Base-by-base conservation (phyloP, 371 early-diverging fungal genomes). In the Mucor piriformis region DNA sequence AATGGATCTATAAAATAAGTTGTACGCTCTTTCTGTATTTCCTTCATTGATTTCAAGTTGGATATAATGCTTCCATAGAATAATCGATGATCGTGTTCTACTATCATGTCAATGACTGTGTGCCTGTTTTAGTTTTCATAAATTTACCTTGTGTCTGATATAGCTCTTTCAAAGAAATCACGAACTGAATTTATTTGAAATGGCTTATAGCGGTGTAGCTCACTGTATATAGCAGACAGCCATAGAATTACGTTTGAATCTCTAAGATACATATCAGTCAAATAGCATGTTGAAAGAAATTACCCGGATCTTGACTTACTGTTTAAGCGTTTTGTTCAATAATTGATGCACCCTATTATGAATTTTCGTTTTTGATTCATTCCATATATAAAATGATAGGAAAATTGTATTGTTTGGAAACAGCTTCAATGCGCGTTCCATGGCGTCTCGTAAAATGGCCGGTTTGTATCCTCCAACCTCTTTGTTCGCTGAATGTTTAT, bases 401-500 rank as follows among this genome's bases (percentile, higher is more conserved):
- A 91, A 70, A 3, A 86, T 67, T 0, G 83, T 81, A 54, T 88
- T 85, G 57, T 79, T 77, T 0, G 89, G 89, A 54, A 85, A 89
- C 18, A 77, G 53, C 2, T 48, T 52, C 16, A 84, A 50, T 3
- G 81, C 79, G 0, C 68, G 49, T 49, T 83, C 80, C 54, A 86
- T 60, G 11, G 76, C 73, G 1, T 66, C 51, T 13, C 89, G 71
- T 50, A 89, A 53, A 13, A 79, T 61, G 1, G 74, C 71, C 4
- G 89, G 87, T 25, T 83, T 75, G 50, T 71, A 80, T 0, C 81
- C 67, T 46, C 46, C 46, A 3, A 12, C 8, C 11, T 49, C 72
- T 7, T 34, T 38, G 20, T 46, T 38, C 0, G 57, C 54, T 0
- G 77, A 65, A 61, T 88, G 83, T 3, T 53, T 63, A 54, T 77